phyloP scores from a whole-genome alignment of 164 flowering plant genomes.

The Vitis vinifera region DNA sequence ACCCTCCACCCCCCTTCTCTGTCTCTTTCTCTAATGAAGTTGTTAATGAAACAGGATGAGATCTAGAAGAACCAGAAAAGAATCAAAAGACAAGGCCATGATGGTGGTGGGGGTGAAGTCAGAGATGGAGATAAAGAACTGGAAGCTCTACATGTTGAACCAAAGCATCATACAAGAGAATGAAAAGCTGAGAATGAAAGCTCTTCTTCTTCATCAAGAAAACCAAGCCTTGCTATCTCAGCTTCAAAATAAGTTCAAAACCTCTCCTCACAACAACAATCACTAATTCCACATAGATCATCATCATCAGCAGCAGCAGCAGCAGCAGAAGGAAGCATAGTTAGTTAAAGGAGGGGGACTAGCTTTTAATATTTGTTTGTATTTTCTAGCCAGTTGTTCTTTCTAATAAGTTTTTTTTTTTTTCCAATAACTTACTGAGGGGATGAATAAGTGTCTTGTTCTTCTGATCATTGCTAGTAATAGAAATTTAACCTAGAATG shows the following conservation, averaged over 20 bases:
- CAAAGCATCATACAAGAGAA: constrained; percentile 54
- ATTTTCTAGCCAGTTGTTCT: too few relatives aligned
- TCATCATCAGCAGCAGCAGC: too few relatives aligned
- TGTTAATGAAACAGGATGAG: constrained; percentile 22
- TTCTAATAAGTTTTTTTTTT: too few relatives aligned
- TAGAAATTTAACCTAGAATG: too few relatives aligned
- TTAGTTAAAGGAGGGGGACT: too few relatives aligned
- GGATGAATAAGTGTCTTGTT: too few relatives aligned
- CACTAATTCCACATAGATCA: too few relatives aligned
- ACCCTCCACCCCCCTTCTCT: background rate
- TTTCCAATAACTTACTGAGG: too few relatives aligned
- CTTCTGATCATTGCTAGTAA: too few relatives aligned
- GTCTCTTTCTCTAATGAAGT: constrained; percentile 6
- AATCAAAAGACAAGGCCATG: constrained; percentile 4
- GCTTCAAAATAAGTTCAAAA: constrained; percentile 27
- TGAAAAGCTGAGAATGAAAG: constrained; percentile 48
- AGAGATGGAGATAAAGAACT: constrained; percentile 49
- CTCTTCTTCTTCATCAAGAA: constrained; percentile 51
- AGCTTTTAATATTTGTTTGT: too few relatives aligned
- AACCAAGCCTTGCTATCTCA: constrained; percentile 39
- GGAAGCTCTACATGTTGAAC: constrained; percentile 59
- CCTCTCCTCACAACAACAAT: constrained; percentile 1
- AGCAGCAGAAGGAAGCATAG: too few relatives aligned
- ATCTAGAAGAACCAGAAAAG: constrained; percentile 9
- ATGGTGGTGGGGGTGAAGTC: constrained; percentile 4